These are phyloP conservation scores for Ophiorrhiza pumila DNA, from an alignment of 257 asterid genomes.

Conservation along the genomic window DNA sequence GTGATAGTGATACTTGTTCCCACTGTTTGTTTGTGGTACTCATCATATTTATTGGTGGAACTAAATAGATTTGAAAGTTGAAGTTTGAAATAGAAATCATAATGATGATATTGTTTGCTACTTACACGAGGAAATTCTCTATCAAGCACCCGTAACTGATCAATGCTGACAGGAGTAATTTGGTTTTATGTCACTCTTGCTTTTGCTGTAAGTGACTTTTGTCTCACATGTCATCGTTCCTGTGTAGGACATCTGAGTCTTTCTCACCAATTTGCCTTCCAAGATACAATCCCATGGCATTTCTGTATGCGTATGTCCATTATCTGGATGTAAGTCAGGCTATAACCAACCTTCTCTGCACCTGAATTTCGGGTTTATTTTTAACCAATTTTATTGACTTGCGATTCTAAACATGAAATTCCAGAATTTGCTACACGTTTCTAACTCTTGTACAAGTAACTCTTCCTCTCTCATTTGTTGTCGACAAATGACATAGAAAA, in stretches of 20 bases:
- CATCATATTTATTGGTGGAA: neutral
- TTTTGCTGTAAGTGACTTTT: neutral
- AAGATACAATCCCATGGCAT: conserved; percentile 91
- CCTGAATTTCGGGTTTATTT: neutral
- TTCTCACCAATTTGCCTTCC: conserved; percentile 99
- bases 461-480: neutral
- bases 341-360: neutral
- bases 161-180: neutral
- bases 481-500: neutral
- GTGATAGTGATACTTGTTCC: neutral
- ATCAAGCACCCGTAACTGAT: neutral
- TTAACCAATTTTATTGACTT: neutral
- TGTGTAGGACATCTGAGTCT: conserved; percentile 93
- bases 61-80: neutral
- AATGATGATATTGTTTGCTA: neutral
- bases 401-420: too few relatives aligned
- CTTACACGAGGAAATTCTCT: neutral
- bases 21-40: neutral
- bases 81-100: neutral
- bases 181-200: neutral
- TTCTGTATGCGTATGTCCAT: conserved; percentile 96
- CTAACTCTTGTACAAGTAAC: neutral
- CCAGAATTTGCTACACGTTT: neutral
- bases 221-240: conserved; percentile 17
- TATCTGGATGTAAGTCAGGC: conserved; percentile 80